Base-by-base conservation (phyloP, 805 yeast genomes). In the Starmerella etchellsii region DNA sequence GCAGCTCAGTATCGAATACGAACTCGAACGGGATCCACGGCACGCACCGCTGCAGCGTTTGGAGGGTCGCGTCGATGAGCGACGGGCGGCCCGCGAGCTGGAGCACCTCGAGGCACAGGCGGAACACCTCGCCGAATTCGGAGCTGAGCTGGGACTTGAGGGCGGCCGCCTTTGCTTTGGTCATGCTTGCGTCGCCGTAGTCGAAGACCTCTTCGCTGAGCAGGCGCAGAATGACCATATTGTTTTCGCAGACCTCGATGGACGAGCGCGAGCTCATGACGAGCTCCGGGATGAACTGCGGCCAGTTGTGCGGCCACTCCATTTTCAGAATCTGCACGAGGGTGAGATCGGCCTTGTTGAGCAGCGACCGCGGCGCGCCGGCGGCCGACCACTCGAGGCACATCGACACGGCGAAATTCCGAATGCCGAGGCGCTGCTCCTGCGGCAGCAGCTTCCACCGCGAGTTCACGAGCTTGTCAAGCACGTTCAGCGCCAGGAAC, bases 261-360 rank as follows among this genome's bases (percentile, higher is more conserved):
- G 91, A 78, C 13, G 88, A 75, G 48, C 83, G 74, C 34, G 93
- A 78, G 49, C 94, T 78, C 45, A 71, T 73, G 35, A 88, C 91
- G 42, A 91, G 73, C 60, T 91, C 98, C 15, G 95, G 95, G 37
- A 91, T 81, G 55, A 91, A 91, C 54, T 79, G 81, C 16, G 97
- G 97, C 99, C 99, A 91, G 60, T 87, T 81, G 53, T 78, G 83
- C 26, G 99, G 99, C 99, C 99, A 91, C 60, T 91, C 99, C 64
- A 91, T 97, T 57, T 91, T 91, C 56, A 91, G 73, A 39, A 91
- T 78, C 56, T 87, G 93, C 28, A 91, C 98, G 54, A 91, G 68
- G 14, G 97, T 88, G 56, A 91, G 70, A 63, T 91, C 95, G 54
- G 87, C 85, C 61, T 91, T 91, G 66, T 81, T 83, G 57, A 91